Evolutionary conservation across 371 early-diverging fungal species (phyloP), one percentile per base, ranked within the genome.

Genomic region (Mortierella sp.): DNA sequence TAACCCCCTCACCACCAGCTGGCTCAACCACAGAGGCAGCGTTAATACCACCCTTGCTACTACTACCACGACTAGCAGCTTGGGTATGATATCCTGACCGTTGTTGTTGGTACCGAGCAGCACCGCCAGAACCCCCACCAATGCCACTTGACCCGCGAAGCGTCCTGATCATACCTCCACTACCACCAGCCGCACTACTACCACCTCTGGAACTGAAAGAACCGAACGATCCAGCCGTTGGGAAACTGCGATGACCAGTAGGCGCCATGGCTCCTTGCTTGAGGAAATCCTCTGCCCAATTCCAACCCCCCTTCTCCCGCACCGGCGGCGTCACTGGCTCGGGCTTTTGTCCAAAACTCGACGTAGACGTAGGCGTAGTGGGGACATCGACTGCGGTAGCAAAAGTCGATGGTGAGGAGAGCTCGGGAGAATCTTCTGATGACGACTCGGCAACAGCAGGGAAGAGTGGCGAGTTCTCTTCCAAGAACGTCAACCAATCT

Each of bases 401-500:
- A 55, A 55, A 74, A n/a, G 41, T 65, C 41, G 65, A 51, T 35
- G 41, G 18, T 24, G 71, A 41, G 24, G 70, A 70, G 14, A 35
- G 41, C 24, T 27, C 27, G 35, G 80, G 44, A 1, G 76, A 68
- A 3, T 51, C 38, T 24, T 16, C 32, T 43, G 38, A 5, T 12
- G 58, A 27, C 14, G 72, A 56, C 1, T 70, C 81, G 16, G 18
- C 38, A 24, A 16, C 71, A 5, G 58, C 56, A 43, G 41, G 60
- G 44, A 60, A 56, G 60, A 83, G 41, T 1, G 82, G 77, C 27
- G 83, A 80, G 32, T 72, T 71, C 32, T 84, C 84, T 32, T 84
- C 84, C 60, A 84, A 54, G 54, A 72, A 84, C 8, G 74, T 46
- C 41, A 80, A 55, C 84, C 84, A 84, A 21, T 81, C 84, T 35